Conservation (phyloP, 2,329 filamentous ascomycete genomes). For the Akanthomyces lecanii region DNA sequence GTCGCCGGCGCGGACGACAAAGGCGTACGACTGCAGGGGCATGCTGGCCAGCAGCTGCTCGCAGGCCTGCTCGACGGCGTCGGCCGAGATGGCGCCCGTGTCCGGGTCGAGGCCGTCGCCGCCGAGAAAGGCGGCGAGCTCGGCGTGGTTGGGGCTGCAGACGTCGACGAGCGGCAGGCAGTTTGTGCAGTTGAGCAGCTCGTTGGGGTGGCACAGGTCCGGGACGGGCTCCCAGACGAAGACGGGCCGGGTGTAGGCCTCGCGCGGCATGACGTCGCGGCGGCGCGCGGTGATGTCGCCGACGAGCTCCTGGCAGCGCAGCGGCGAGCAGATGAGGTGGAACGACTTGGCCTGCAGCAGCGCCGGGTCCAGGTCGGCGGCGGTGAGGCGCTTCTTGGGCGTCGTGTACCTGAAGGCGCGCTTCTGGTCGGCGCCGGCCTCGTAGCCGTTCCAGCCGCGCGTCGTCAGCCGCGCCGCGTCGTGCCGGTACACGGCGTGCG, state of each 20-base stretch:
- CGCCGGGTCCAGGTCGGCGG: slow-evolving; percentile 60
- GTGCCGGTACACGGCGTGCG: slow-evolving; percentile 64
- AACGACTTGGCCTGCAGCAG: slow-evolving; percentile 73
- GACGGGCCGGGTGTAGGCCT: slow-evolving; percentile 53
- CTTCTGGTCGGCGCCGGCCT: slow-evolving; percentile 57
- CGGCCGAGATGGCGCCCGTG: slow-evolving; percentile 50
- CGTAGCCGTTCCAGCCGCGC: slow-evolving; percentile 88
- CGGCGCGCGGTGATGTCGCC: slow-evolving; percentile 61
- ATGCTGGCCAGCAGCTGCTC: slow-evolving; percentile 61
- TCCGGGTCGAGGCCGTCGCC: slow-evolving; percentile 49
- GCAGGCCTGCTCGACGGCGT: slow-evolving; percentile 54
- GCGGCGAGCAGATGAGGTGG: slow-evolving; percentile 80
- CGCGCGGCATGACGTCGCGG: slow-evolving; percentile 34
- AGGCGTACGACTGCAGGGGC: slow-evolving; percentile 59
- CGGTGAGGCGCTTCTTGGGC: slow-evolving; percentile 76
- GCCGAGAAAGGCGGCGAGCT: slow-evolving; percentile 83
- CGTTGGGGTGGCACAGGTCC: slow-evolving; percentile 72
- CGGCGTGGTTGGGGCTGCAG: slow-evolving; percentile 77
- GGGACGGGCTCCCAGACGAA: slow-evolving; percentile 97
- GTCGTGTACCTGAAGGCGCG: slow-evolving; percentile 83
- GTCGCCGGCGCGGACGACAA: slow-evolving; percentile 68
- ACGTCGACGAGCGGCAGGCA: slow-evolving; percentile 58
- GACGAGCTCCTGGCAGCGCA: slow-evolving; percentile 72
- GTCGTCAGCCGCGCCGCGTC: slow-evolving; percentile 71
- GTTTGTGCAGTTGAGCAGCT: slow-evolving; percentile 61